These are phyloP conservation scores for Arxiozyma heterogenica DNA, from an alignment of 1,139 yeast species.

Conservation along the genomic window DNA sequence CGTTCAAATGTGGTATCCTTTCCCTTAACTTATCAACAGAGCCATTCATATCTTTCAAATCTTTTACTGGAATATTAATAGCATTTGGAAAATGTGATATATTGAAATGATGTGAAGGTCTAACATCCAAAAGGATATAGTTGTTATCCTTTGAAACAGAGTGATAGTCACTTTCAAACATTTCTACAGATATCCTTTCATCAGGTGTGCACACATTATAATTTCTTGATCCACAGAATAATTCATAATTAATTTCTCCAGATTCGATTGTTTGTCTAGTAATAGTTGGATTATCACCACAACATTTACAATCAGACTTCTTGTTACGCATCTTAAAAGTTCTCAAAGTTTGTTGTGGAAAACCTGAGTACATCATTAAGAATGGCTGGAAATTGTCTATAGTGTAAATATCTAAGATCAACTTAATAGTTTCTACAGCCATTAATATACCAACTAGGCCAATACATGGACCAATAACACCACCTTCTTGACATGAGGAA, in stretches of 20 bases:
- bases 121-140: constrained; percentile 57
- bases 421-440: constrained; percentile 79
- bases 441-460: constrained; percentile 84
- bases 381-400: constrained; percentile 53
- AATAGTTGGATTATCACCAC: constrained; percentile 46
- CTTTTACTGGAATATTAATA: constrained; percentile 53
- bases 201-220: constrained; percentile 38
- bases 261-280: constrained; percentile 38
- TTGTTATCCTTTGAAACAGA: constrained; percentile 8
- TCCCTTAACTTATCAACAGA: constrained; percentile 17
- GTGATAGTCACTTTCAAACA: constrained; percentile 29
- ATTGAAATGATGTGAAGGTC: constrained; percentile 68
- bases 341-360: constrained; percentile 60
- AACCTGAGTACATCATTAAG: constrained; percentile 62
- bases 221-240: constrained; percentile 62
- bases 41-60: constrained; percentile 35
- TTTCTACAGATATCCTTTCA: constrained; percentile 44
- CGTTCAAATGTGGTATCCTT: constrained; percentile 16
- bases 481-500: constrained; percentile 86
- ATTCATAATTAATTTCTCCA: constrained; percentile 50
- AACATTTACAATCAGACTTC: constrained; percentile 51
- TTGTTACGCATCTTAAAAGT: constrained; percentile 72
- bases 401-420: constrained; percentile 51
- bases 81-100: constrained; percentile 57
- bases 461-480: constrained; percentile 91